Evolutionary conservation across 257 asterid genomes (phyloP).

Genomic region (Eustoma russellianum): DNA sequence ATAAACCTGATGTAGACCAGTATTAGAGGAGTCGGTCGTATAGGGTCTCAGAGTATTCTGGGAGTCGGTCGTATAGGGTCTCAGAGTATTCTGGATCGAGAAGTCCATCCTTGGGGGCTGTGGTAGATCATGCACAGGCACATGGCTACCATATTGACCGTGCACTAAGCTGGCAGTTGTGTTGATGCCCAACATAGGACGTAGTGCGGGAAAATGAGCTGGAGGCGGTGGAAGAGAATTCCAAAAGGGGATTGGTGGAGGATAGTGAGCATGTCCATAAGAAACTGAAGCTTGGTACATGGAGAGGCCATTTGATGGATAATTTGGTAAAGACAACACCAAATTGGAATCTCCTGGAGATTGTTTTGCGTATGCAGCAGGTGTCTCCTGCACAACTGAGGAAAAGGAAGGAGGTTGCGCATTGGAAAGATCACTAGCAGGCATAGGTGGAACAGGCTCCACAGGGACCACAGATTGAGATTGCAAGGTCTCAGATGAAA

Average conservation of each 20-base stretch:
- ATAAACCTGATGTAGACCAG: conserved; percentile 35
- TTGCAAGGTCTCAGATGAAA: conserved; percentile 19
- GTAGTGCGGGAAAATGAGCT: conserved; percentile 25
- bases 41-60: conserved; percentile 30
- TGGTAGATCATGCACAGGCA: conserved; percentile 34
- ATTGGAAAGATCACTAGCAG: conserved; percentile 23
- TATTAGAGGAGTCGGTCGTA: conserved; percentile 34
- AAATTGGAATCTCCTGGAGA: conserved; percentile 26
- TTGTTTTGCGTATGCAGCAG: conserved; percentile 31
- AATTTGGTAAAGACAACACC: conserved; percentile 18
- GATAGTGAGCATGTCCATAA: conserved; percentile 42
- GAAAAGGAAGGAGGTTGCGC: conserved; percentile 23
- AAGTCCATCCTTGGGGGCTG: conserved; percentile 31
- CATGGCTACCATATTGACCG: conserved; percentile 26
- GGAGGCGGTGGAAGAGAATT: conserved; percentile 51
- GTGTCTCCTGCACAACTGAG: conserved; percentile 25
- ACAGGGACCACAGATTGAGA: conserved; percentile 28
- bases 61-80: no score
- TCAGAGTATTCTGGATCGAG: no score
- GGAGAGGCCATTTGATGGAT: conserved; percentile 12
- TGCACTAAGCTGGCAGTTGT: conserved; percentile 11
- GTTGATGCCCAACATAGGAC: conserved; percentile 13
- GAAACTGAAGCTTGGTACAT: conserved; percentile 44
- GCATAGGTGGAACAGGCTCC: conserved; percentile 22
- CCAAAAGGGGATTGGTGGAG: conserved; percentile 36